Percentiles rank a stretch among this genome's conserved stretches.
Evolutionary conservation across 208 protist genomes (phyloP).

Genomic region (Wallacemonas sp.): DNA sequence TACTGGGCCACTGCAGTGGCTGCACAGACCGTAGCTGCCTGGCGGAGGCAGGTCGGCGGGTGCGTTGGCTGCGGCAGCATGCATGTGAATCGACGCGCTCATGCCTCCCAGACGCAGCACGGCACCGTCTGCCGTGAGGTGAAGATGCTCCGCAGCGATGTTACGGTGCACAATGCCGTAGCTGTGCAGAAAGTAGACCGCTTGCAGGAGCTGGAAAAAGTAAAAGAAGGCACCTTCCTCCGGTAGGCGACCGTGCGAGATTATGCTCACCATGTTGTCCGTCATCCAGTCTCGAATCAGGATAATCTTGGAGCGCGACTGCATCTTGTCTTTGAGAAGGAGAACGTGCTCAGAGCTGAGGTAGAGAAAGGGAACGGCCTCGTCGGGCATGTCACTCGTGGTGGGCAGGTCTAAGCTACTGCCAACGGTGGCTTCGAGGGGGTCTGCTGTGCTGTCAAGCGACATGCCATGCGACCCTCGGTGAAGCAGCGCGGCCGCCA

Average conservation of each 20-base stretch:
- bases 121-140: conserved; percentile 78
- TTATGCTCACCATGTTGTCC: conserved; percentile 68
- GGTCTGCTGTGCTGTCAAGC: not conserved
- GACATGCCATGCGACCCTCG: conserved; percentile 1
- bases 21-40: conserved; percentile 30
- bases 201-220: conserved; percentile 87
- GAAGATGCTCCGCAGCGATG: conserved; percentile 46
- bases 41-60: conserved; percentile 27
- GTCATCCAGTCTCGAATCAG: conserved; percentile 31
- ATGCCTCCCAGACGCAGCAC: conserved; percentile 69
- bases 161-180: conserved; percentile 31
- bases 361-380: conserved; percentile 21
- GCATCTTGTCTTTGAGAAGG: conserved; percentile 38
- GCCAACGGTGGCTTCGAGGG: conserved; percentile 9
- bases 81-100: conserved; percentile 60
- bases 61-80: conserved; percentile 7
- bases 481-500: conserved; percentile 2
- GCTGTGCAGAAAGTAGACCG: conserved; percentile 74
- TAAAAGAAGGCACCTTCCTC: conserved; percentile 69
- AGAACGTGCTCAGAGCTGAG: conserved; percentile 26
- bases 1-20: conserved; percentile 27
- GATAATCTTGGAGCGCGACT: conserved; percentile 30
- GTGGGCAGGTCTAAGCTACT: conserved; percentile 16
- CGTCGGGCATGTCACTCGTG: conserved; percentile 16
- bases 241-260: conserved; percentile 40